Evolutionary conservation across 202 grass and related monocot genomes (phyloP), one percentile per base, ranked within the genome.

Genomic region (Cymbopogon flexuosus): DNA sequence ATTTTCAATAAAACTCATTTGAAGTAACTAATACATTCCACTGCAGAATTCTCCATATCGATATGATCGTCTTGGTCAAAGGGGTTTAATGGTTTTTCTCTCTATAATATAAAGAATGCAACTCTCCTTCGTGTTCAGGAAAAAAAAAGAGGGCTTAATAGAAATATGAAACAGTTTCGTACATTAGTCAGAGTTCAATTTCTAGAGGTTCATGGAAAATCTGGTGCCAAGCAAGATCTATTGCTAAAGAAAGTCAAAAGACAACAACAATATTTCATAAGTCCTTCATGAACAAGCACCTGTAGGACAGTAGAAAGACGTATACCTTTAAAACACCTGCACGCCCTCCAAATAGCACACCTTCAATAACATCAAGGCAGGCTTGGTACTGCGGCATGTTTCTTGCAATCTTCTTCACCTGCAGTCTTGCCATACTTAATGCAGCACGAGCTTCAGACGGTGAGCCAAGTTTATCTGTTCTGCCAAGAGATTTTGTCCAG

Each of bases 331-430:
- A 19, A 79, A 95, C 92, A 73, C 96, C 92, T 75, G 96, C 82
- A 88, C 88, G 91, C 62, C 90, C 96, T 73, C 96, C 96, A 87
- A 70, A 88, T 36, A 88, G 31, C 46, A 91, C 65, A 70, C 96
- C 96, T 83, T 95, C 92, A 63, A 95, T 71, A 23, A 93, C 87
- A 86, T 95, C 86, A 63, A 98, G 84, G 71, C 92, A 98, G n/a
- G 79, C 88, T 64, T 93, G 78, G 70, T 98, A 90, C 76, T 95
- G 92, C 9, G 96, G 92, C 90, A 95, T 91, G 71, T 95, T 91
- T 62, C 51, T 43, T 68, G 89, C 89, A 83, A 83, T 79, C 39
- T 86, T 89, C 60, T 90, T 93, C 29, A 70, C 87, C 65, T 93
- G 92, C 68, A 89, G 79, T 82, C 87, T 93, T 62, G 92, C 88